phyloP scores from a whole-genome alignment of 2,329 filamentous ascomycete genomes.

The Neodidymelliopsis sp. region DNA sequence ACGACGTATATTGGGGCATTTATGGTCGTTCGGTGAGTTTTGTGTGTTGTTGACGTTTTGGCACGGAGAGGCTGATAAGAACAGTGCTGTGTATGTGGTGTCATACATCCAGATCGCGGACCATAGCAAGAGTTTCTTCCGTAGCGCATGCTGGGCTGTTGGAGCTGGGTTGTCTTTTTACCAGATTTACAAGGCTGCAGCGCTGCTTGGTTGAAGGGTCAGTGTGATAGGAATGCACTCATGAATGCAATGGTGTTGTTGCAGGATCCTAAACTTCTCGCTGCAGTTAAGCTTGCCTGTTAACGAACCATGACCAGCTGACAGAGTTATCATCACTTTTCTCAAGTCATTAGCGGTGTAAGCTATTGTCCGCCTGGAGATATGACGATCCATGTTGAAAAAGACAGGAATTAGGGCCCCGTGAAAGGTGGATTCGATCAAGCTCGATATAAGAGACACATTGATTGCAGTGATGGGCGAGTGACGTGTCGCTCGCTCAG shows the following conservation, averaged over 20 bases:
- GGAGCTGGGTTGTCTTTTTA: conserved; percentile 23
- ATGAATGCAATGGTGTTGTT: too few species aligned
- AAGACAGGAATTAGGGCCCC: too few species aligned
- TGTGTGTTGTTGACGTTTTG: background rate
- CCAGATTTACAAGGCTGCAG: conserved; percentile 36
- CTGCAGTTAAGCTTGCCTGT: too few species aligned
- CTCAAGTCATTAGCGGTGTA: background rate
- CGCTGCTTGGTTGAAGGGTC: conserved; percentile 16
- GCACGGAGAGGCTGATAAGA: background rate
- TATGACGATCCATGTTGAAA: background rate
- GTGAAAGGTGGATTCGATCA: too few species aligned
- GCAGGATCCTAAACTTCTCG: too few species aligned
- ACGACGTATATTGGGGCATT: conserved; percentile 28
- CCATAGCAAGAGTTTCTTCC: conserved; percentile 28
- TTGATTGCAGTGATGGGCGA: background rate
- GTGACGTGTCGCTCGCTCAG: background rate
- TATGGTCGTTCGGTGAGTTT: conserved; percentile 23
- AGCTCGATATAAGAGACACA: background rate
- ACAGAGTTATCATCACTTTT: too few species aligned
- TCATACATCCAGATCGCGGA: conserved; percentile 32
- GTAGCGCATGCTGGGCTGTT: conserved; percentile 25
- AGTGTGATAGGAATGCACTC: too few species aligned
- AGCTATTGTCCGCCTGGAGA: too few species aligned
- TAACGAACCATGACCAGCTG: too few species aligned
- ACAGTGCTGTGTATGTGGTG: conserved; percentile 24